Conservation (phyloP, 768 basidiomycete genomes). For the Mycena sanguinolenta region DNA sequence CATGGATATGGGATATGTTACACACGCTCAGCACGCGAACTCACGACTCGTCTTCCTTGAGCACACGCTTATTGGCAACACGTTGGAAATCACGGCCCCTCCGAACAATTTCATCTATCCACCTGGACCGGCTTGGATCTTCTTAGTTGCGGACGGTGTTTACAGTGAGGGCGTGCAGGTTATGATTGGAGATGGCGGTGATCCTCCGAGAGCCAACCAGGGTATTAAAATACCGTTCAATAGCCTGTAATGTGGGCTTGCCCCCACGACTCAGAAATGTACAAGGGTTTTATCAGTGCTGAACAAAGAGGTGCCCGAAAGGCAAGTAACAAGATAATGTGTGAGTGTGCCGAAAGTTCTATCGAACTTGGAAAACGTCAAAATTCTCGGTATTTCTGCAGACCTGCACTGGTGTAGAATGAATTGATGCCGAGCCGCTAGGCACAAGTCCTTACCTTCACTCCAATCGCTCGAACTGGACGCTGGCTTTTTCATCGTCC, state of each 20-base stretch:
- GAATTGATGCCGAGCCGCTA: too few species aligned
- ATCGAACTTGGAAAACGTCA: too few species aligned
- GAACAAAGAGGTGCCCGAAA: too few species aligned
- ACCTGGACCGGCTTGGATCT: constrained; percentile 46
- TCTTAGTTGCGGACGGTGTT: constrained; percentile 28
- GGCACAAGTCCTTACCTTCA: too few species aligned
- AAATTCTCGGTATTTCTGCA: too few species aligned
- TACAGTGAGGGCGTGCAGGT: constrained; percentile 33
- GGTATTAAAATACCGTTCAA: constrained; percentile 16
- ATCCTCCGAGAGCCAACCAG: constrained; percentile 30
- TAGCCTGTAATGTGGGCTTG: constrained; percentile 11
- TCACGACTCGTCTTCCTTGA: constrained; percentile 53
- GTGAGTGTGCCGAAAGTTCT: too few species aligned
- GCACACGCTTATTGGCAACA: constrained; percentile 45
- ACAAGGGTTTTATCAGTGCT: too few species aligned
- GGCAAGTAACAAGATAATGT: too few species aligned
- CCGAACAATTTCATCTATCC: constrained; percentile 52
- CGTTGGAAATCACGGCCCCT: constrained; percentile 50
- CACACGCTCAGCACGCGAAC: constrained; percentile 52
- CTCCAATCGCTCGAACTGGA: too few species aligned
- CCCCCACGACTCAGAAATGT: too few species aligned
- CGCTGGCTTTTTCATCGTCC: too few species aligned
- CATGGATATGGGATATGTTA: constrained; percentile 52
- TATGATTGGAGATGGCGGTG: constrained; percentile 35
- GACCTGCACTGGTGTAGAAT: too few species aligned